Evolutionary conservation across 1,284 basidiomycete genomes (phyloP).

Genomic region (Ganoderma lucidum): DNA sequence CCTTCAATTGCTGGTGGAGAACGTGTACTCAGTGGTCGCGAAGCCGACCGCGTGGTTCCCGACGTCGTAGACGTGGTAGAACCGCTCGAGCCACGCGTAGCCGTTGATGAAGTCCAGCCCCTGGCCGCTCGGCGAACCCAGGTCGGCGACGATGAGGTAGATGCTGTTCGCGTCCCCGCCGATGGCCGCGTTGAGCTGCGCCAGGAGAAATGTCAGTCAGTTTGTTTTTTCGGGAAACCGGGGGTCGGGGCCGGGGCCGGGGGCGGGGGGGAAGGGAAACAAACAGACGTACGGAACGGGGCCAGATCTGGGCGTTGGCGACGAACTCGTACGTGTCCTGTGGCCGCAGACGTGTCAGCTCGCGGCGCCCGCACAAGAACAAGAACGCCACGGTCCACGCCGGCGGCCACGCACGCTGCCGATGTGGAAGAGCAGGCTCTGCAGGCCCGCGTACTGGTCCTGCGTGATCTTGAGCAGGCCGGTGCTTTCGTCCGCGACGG

Average conservation of each 20-base stretch:
- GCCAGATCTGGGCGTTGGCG: conserved; percentile 17
- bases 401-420: neutral
- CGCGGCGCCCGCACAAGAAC: too few relatives aligned
- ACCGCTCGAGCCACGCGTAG: conserved; percentile 55
- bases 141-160: conserved; percentile 39
- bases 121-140: conserved; percentile 31
- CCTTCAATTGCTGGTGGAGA: conserved; percentile 46
- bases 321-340: conserved; percentile 7
- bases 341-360: too few relatives aligned
- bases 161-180: conserved; percentile 37
- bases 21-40: conserved; percentile 51
- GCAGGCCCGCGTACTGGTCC: conserved; percentile 32
- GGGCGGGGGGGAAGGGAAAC: neutral
- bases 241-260: too few relatives aligned
- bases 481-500: conserved; percentile 31
- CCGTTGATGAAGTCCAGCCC: conserved; percentile 45
- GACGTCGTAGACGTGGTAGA: conserved; percentile 72
- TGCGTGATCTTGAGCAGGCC: conserved; percentile 37
- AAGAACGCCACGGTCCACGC: too few relatives aligned
- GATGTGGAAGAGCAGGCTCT: conserved; percentile 32
- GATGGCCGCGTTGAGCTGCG: conserved; percentile 43
- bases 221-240: too few relatives aligned
- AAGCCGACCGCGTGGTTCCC: conserved; percentile 54
- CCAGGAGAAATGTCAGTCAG: conserved; percentile 21
- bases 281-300: conserved; percentile 12